Conservation (phyloP, 2,329 filamentous ascomycete species). For the Emydomyces testavorans region DNA sequence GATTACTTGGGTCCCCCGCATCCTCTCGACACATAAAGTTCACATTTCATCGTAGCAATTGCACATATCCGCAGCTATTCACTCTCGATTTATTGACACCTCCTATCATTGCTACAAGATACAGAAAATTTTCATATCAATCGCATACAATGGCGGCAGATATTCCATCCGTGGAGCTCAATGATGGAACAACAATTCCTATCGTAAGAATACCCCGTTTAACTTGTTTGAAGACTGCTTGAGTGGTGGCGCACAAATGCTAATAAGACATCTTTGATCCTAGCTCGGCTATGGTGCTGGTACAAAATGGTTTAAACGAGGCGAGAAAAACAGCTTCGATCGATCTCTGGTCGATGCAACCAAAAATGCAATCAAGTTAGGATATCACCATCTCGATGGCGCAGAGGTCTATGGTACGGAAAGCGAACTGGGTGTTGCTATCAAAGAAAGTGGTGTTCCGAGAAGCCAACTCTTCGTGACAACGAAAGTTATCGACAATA, state of each 20-base stretch:
- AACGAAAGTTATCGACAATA: conserved; percentile 46
- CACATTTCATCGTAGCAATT: not conserved
- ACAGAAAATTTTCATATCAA: not conserved
- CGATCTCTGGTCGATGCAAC: conserved; percentile 44
- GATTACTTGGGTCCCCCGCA: conserved; percentile 2
- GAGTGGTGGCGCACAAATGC: too few relatives aligned
- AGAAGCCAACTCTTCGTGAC: conserved; percentile 43
- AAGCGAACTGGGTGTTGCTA: conserved; percentile 38
- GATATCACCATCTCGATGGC: conserved; percentile 52
- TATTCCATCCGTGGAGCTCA: conserved; percentile 42
- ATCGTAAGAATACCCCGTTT: conserved; percentile 32
- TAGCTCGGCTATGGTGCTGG: conserved; percentile 52
- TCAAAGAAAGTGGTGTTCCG: conserved; percentile 37
- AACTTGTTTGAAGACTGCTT: not conserved
- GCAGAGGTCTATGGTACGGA: conserved; percentile 47
- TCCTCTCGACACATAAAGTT: not conserved
- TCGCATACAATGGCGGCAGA: conserved; percentile 10
- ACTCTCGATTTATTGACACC: not conserved
- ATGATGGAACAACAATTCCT: conserved; percentile 46
- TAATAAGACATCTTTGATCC: not conserved
- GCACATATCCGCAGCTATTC: not conserved
- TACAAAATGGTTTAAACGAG: conserved; percentile 52
- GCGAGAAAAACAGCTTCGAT: conserved; percentile 40
- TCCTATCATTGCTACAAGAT: not conserved
- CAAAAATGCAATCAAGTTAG: conserved; percentile 47